Evolutionary conservation across 2,329 filamentous ascomycete species (phyloP), one percentile per base, ranked within the genome.

Genomic region (Fonsecaea multimorphosa): DNA sequence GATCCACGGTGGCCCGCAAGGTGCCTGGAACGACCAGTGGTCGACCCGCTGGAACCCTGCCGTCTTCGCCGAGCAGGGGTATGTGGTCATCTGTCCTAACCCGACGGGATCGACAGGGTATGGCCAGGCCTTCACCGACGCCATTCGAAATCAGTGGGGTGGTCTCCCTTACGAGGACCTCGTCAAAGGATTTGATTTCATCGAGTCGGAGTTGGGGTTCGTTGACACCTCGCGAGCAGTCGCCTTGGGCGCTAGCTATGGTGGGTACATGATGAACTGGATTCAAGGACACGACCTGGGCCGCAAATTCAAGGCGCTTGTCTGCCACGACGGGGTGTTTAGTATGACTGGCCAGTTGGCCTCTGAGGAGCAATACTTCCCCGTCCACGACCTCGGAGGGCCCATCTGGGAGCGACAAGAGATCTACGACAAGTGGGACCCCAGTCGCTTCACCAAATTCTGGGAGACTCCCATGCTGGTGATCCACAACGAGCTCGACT

Each of bases 401-500:
- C 77, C 79, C 0, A 76, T 83, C 38, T 85, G 83, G 83, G 80
- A 82, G 59, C 75, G 79, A 1, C 80, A 77, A 3, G 78, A 83
- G 55, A 77, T 78, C 8, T 88, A 86, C 84, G 78, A 79, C 29
- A 75, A 81, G 56, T 89, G 85, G 84, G 86, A 89, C 72, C 87
- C 87, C 0, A 82, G 81, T 19, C 78, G 78, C 3, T 82, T 84
- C 71, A 81, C 84, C 0, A 77, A 83, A 38, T 84, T 94, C 71
- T 97, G 93, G 93, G 81, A 85, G 0, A 97, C 93, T 0, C 95
- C 95, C 0, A 89, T 95, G 78, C 82, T 99, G 68, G 88, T 96
- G 67, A 93, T 98, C 61, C 94, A 98, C 78, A 94, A 88, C 74
- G 92, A 95, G 73, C 84, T 95, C 34, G 94, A 98, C 77, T 98